These are phyloP conservation scores for Symmetrospora coprosmae DNA, from an alignment of 768 basidiomycete genomes.

Conservation along the genomic window DNA sequence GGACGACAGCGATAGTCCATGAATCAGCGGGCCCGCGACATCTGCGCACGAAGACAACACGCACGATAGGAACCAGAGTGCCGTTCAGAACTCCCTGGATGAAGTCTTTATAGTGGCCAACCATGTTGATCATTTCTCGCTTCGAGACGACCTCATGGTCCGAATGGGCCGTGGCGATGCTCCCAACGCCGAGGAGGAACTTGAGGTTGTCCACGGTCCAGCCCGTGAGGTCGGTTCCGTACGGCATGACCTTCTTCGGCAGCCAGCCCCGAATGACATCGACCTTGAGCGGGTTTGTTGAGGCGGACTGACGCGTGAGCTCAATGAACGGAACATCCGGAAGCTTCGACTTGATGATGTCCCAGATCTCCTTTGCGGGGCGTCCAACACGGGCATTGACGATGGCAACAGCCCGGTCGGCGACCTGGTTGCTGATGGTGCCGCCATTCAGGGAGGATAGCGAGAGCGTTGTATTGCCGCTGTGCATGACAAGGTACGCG, in stretches of 20 bases:
- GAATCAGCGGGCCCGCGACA: too few species aligned
- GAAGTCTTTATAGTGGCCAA: slow-evolving; percentile 1
- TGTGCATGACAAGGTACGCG: too few species aligned
- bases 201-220: slow-evolving; percentile 3
- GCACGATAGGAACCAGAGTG: neutral
- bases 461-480: neutral
- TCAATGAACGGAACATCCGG: neutral
- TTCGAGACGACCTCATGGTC: slow-evolving; percentile 2
- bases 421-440: neutral
- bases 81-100: slow-evolving; percentile 2
- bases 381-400: neutral
- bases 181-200: slow-evolving; percentile 1
- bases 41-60: too few species aligned
- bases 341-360: slow-evolving; percentile 8
- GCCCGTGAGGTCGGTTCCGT: neutral
- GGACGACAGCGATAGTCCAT: neutral
- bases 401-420: neutral
- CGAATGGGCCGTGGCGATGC: slow-evolving; percentile 4
- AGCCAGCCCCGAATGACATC: slow-evolving; percentile 9
- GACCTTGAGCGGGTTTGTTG: neutral
- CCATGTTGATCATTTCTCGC: neutral
- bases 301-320: neutral
- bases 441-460: neutral
- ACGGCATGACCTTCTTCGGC: slow-evolving; percentile 8
- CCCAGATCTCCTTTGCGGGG: slow-evolving; percentile 2